phyloP scores from a whole-genome alignment of 73 alveolate species.

The Breviolum minutum region DNA sequence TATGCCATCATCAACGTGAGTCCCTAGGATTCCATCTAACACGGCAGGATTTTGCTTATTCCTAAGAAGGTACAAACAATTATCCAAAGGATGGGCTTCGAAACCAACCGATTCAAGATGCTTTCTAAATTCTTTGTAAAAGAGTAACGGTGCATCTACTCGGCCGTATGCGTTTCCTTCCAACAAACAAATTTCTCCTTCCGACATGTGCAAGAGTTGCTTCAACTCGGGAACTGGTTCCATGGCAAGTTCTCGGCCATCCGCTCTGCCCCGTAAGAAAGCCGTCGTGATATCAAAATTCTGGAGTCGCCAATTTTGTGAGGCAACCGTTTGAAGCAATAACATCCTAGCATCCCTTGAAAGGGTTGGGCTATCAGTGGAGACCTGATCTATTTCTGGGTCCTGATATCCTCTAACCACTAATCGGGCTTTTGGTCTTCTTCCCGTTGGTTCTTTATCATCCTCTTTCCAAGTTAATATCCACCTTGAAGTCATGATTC shows the following conservation, averaged over 20 bases:
- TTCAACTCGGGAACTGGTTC: neutral
- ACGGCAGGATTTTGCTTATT: no score
- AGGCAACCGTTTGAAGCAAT: neutral
- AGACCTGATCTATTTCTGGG: neutral
- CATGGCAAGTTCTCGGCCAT: neutral
- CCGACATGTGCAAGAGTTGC: neutral
- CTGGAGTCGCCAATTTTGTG: neutral
- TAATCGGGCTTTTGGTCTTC: neutral
- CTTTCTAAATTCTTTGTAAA: neutral
- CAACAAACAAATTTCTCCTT: neutral
- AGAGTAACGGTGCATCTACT: neutral
- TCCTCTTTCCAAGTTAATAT: neutral
- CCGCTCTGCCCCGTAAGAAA: neutral
- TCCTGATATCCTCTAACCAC: neutral
- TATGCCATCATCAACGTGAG: neutral
- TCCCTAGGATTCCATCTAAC: neutral
- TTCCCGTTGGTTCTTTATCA: neutral
- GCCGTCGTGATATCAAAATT: slow-evolving; percentile 24
- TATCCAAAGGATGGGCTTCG: neutral
- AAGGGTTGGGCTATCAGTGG: neutral
- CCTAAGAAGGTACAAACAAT: neutral
- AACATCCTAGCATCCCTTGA: neutral
- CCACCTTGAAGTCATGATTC: neutral
- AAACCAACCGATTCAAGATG: neutral
- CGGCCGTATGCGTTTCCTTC: neutral